Evolutionary conservation across 139 green algal species (phyloP).

Genomic region (Volvox africanus): DNA sequence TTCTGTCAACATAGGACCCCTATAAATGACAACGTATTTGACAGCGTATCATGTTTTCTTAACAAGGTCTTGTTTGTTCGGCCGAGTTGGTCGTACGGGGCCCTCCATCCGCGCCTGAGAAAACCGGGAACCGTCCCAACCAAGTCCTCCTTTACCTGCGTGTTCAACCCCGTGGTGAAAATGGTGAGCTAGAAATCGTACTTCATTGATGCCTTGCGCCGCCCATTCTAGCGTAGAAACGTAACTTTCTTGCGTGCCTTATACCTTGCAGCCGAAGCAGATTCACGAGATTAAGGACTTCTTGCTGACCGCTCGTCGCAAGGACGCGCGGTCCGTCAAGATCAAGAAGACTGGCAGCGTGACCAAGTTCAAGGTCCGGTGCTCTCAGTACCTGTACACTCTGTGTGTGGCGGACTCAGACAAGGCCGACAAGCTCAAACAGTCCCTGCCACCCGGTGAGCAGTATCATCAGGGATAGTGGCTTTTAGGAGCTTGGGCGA

Average conservation of each 20-base stretch:
- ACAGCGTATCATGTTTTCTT: too few relatives aligned
- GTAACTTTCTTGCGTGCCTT: neutral
- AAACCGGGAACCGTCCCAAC: neutral
- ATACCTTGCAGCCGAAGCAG: conserved; percentile 91
- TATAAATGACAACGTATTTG: too few relatives aligned
- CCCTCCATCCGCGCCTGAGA: neutral
- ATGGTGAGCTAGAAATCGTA: conserved; percentile 39
- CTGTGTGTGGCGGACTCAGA: conserved; percentile 96
- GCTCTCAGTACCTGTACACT: conserved; percentile 98
- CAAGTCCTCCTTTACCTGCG: conserved; percentile 22
- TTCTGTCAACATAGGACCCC: too few relatives aligned
- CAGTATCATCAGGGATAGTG: neutral
- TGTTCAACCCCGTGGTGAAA: conserved; percentile 39
- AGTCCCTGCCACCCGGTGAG: conserved; percentile 95
- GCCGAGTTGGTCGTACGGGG: neutral
- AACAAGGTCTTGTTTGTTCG: too few relatives aligned
- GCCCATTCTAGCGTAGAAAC: neutral
- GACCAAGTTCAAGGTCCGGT: conserved; percentile 99
- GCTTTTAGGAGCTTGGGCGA: neutral
- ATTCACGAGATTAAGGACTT: conserved; percentile 99
- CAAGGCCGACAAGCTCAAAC: conserved; percentile 99
- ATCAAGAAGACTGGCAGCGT: conserved; percentile 97
- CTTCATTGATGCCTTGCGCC: neutral
- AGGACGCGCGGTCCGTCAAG: conserved; percentile 95
- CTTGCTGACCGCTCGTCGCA: conserved; percentile 96